These are phyloP conservation scores for Ascochyta viciae-villosae DNA, from an alignment of 2,329 filamentous ascomycete genomes.

Conservation along the genomic window DNA sequence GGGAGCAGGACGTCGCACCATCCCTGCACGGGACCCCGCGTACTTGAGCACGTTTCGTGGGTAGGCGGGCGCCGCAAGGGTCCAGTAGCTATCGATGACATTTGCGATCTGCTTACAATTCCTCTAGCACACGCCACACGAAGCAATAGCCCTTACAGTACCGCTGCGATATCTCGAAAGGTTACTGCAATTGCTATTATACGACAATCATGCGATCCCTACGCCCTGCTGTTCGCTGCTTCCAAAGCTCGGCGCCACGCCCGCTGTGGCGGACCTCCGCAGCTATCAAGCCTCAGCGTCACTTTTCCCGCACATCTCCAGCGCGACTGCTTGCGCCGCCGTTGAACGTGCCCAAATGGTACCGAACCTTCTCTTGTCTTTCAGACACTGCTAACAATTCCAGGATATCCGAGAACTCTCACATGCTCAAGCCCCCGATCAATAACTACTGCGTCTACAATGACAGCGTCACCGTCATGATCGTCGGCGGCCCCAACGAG, in stretches of 20 bases:
- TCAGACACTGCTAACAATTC: not conserved
- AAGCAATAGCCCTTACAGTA: not conserved
- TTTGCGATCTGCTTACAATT: constrained; percentile 6
- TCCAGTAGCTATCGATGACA: constrained; percentile 13
- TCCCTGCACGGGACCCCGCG: constrained; percentile 26
- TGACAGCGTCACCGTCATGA: constrained; percentile 83
- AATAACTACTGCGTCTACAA: constrained; percentile 99
- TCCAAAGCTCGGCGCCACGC: constrained; percentile 21
- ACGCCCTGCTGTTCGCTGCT: constrained; percentile 21
- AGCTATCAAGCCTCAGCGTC: constrained; percentile 23
- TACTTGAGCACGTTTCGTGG: constrained; percentile 19
- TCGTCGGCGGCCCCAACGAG: constrained; percentile 94
- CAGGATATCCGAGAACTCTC: constrained; percentile 90
- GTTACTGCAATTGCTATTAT: not conserved
- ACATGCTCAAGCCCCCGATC: constrained; percentile 90
- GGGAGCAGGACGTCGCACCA: constrained; percentile 26
- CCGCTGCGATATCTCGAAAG: not conserved
- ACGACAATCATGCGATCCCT: constrained; percentile 28
- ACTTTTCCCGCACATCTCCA: constrained; percentile 37
- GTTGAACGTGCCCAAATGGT: constrained; percentile 53
- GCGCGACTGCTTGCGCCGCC: constrained; percentile 38
- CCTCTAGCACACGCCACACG: constrained; percentile 2
- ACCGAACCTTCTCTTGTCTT: not conserved
- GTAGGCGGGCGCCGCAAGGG: constrained; percentile 7
- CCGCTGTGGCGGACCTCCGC: constrained; percentile 20